Conservation (phyloP, 1,139 yeast species). For the Protomyces inundatus region DNA sequence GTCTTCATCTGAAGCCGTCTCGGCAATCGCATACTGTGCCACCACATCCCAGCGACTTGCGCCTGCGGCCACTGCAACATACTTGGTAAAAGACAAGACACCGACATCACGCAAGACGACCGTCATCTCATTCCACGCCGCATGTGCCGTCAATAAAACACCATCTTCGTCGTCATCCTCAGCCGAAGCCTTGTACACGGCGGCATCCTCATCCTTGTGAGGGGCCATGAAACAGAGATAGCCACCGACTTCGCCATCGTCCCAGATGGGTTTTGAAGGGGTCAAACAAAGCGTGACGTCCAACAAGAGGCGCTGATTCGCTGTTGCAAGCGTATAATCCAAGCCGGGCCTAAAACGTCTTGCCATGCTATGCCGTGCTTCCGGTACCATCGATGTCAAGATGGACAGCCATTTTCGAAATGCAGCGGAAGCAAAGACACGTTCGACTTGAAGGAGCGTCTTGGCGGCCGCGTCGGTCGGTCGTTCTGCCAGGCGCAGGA, state of each 20-base stretch:
- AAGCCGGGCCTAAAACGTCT: slow-evolving; percentile 92
- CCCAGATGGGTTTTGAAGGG: slow-evolving; percentile 32
- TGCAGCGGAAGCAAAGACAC: slow-evolving; percentile 44
- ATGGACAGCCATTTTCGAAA: slow-evolving; percentile 66
- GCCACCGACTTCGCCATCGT: slow-evolving; percentile 77
- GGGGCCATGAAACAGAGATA: slow-evolving; percentile 77
- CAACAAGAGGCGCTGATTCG: slow-evolving; percentile 43
- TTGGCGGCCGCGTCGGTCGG: background rate
- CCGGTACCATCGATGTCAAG: slow-evolving; percentile 60
- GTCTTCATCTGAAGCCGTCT: background rate
- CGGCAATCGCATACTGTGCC: slow-evolving; percentile 47
- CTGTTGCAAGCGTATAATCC: slow-evolving; percentile 88
- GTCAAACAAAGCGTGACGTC: slow-evolving; percentile 41
- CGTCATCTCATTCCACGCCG: slow-evolving; percentile 75
- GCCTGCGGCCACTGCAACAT: slow-evolving; percentile 79
- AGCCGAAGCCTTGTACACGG: slow-evolving; percentile 25
- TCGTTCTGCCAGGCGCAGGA: slow-evolving; percentile 48
- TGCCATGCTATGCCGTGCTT: slow-evolving; percentile 62
- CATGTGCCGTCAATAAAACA: slow-evolving; percentile 72
- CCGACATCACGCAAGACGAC: slow-evolving; percentile 77
- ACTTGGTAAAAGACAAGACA: slow-evolving; percentile 84
- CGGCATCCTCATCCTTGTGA: slow-evolving; percentile 36
- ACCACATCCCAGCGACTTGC: slow-evolving; percentile 91
- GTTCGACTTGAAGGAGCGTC: background rate
- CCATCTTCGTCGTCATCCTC: slow-evolving; percentile 62